Evolutionary conservation across 179 eudicot genomes (phyloP), one percentile per base, ranked within the genome.

Genomic region (Amaranthus tricolor): DNA sequence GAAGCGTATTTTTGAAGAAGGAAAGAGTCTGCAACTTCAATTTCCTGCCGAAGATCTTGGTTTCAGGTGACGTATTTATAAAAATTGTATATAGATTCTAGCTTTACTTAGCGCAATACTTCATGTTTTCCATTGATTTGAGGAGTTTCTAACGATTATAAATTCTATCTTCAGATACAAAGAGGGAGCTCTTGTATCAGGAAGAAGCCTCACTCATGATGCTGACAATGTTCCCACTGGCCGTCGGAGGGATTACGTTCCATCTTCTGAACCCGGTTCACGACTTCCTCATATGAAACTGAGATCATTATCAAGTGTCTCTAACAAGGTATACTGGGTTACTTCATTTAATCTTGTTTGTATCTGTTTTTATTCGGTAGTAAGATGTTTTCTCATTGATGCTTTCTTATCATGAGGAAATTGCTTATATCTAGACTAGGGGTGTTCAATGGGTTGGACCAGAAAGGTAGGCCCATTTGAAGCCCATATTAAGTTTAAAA

Each of bases 31-130:
- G 77, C 99, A 95, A 81, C 92, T 95, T 53, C 97, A 93, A 80
- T 95, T 95, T 72, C 99, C 97, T 64, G 99, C 97, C 16, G 99
- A 93, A 80, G 99, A 95, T 85, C 90, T 95, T 51, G 99, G 99
- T 77, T 95, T 90, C 85, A 86, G 98, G 99, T 90, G 82, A 50
- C 59, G 40, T 31, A 31, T 31, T 31, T 31, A 31, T 31, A 31
- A 31, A 31, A 31, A 31, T 13, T 45, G 24, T 14, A 68, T 0
- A 9, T 61, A 24, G 9, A 14, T 20, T 24, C 9, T 43, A 53
- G 40, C 8, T 66, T 24, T 57, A 54, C 48, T 17, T 70, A 59
- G 19, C 40, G 12, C 51, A 24, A 24, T 64, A 40, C 19, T 65
- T 44, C 71, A 61, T 24, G 49, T 16, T 31, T 51, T 77, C 44